phyloP scores from a whole-genome alignment of 768 basidiomycete species.

The Podaxis sp. region DNA sequence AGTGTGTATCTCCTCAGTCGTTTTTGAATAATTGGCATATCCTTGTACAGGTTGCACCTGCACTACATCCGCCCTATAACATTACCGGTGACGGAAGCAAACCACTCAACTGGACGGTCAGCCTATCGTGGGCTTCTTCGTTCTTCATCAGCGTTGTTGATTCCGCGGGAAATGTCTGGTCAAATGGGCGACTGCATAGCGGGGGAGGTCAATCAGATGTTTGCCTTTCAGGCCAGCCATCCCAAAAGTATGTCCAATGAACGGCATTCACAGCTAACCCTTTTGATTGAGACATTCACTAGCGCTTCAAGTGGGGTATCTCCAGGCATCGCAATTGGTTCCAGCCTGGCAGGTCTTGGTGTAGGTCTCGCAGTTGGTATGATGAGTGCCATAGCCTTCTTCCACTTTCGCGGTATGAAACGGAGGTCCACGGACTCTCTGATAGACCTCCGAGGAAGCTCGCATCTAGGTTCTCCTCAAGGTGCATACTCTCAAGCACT shows the following conservation, averaged over 20 bases:
- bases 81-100: slow-evolving; percentile 43
- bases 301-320: slow-evolving; percentile 16
- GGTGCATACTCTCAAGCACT: slow-evolving; percentile 20
- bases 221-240: slow-evolving; percentile 39
- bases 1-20: slow-evolving; percentile 31
- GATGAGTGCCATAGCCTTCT: slow-evolving; percentile 30
- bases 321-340: slow-evolving; percentile 31
- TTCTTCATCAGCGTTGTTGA: slow-evolving; percentile 61
- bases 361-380: slow-evolving; percentile 37
- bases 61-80: slow-evolving; percentile 61
- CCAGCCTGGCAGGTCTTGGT: slow-evolving; percentile 39
- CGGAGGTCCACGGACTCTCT: slow-evolving; percentile 23
- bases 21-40: background rate
- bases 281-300: background rate
- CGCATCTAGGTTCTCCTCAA: slow-evolving; percentile 22
- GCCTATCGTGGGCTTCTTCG: slow-evolving; percentile 47
- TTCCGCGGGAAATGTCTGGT: slow-evolving; percentile 49
- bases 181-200: slow-evolving; percentile 58
- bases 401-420: slow-evolving; percentile 28
- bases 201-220: slow-evolving; percentile 40
- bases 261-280: background rate
- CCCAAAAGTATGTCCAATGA: slow-evolving; percentile 15
- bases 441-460: slow-evolving; percentile 25
- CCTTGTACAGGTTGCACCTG: slow-evolving; percentile 48
- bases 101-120: slow-evolving; percentile 60